Base-by-base conservation (phyloP, 208 protist species). In the Wallacemonas sp. region DNA sequence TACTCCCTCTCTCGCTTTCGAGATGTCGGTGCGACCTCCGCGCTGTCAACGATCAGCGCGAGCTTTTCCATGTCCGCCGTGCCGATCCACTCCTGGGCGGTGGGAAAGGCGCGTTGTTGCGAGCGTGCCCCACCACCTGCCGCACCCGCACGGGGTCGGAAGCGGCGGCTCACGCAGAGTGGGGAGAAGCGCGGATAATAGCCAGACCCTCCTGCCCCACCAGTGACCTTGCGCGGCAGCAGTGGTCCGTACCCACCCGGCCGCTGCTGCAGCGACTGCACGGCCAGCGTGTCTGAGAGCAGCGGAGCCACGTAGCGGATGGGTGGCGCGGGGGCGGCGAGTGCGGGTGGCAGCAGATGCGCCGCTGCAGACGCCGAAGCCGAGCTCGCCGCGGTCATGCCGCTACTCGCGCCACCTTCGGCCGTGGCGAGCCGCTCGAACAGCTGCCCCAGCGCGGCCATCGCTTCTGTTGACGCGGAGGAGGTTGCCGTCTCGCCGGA, bases 1-100 rank as follows among this genome's bases (percentile, higher is more conserved):
- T 29, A 41, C 60, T 72, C 74, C 29, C 74, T 66, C 38, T 67
- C 63, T 17, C 74, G 54, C 61, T 80, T 80, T 60, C 68, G 52
- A 21, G 52, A 23, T 49, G 19, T 6, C 17, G 44, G 11, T 16
- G 12, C 12, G 17, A 21, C 17, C 27, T 56, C 48, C n/a, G 48
- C 48, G 24, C 27, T 23, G 48, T 27, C 73, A 29, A 70, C 43
- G 30, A 74, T 78, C 46, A 85, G 69, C n/a, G 67, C 63, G 9
- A 88, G n/a, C 27, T 70, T 60, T 11, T 83, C 79, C 75, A 85
- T 87, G 48, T 93, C 84, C 67, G 70, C 65, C 41, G 73, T 64
- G 33, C 54, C 61, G 21, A 89, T 58, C 87, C 87, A 93, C 67
- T 88, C 73, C 65, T 83, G 58, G 17, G 74, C 65, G 11, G 65